Evolutionary conservation across 495 filamentous ascomycete genomes (phyloP), one percentile per base, ranked within the genome.

Genomic region (Xylaria grammica): DNA sequence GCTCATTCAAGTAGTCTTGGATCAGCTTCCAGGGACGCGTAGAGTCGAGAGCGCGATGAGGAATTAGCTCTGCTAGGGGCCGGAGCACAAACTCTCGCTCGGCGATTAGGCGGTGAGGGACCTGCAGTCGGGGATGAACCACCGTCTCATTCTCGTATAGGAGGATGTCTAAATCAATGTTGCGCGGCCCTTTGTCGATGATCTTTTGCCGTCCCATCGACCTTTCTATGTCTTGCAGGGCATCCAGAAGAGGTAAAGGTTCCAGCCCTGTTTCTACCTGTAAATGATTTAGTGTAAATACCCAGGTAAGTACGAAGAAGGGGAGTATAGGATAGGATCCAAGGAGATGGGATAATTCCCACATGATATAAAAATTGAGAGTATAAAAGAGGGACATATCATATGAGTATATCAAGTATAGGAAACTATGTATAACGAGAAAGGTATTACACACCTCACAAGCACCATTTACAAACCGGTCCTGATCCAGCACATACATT

Each of bases 401-500:
- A 57, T 67, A 34, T 67, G 65, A 61, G 36, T n/a, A n/a, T n/a
- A n/a, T n/a, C n/a, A n/a, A n/a, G n/a, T n/a, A n/a, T n/a, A n/a
- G n/a, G n/a, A n/a, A n/a, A n/a, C n/a, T n/a, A n/a, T n/a, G n/a
- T 26, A 48, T 32, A 10, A 40, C 7, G 27, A 52, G 54, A 20
- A 42, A 45, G 2, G 36, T 17, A 34, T n/a, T 62, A 80, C 84
- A 72, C 66, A 97, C 95, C 88, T 99, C 92, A 75, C 93, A 97
- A 59, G 89, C 93, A 34, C 93, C 95, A 73, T 99, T 99, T 44
- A 98, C 77, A 70, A 98, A 99, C 19, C 87, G 84, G 62, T 86
- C 86, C 73, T 99, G 95, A 70, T 97, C 89, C 66, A 90, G 77
- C 67, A 97, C 89, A 78, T 99, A 98, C 95, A 99, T 99, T 24